Percentiles rank a stretch among this genome's conserved stretches.
Evolutionary conservation across 805 yeast species (phyloP).

Genomic region (Hermanozyma aechmeae): DNA sequence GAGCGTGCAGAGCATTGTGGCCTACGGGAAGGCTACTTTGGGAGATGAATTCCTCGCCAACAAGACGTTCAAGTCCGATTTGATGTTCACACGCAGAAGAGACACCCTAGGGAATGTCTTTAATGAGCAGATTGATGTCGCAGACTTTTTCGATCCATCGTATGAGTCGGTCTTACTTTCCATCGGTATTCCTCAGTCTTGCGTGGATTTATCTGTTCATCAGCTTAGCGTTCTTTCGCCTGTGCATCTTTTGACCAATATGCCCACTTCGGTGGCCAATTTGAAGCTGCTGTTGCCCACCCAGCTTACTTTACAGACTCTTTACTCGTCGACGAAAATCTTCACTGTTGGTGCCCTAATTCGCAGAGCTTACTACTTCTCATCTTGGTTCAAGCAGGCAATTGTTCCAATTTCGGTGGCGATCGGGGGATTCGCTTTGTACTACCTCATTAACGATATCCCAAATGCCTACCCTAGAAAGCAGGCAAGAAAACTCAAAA

Average conservation of each 20-base stretch:
- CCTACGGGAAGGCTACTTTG: conserved; percentile 53
- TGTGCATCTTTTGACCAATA: conserved; percentile 15
- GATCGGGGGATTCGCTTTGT: conserved; percentile 42
- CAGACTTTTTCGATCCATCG: conserved; percentile 78
- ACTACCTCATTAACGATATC: conserved; percentile 67
- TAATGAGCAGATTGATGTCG: conserved; percentile 47
- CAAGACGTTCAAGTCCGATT: conserved; percentile 55
- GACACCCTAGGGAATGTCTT: conserved; percentile 55
- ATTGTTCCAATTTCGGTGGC: conserved; percentile 45
- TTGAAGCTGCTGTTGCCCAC: conserved; percentile 24
- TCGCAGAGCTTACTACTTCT: conserved; percentile 26
- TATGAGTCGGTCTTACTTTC: conserved; percentile 46
- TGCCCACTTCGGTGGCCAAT: conserved; percentile 21
- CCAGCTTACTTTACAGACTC: conserved; percentile 31
- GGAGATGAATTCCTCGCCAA: conserved; percentile 55
- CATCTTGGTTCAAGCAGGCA: conserved; percentile 30
- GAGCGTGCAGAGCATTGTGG: conserved; percentile 54
- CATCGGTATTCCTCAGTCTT: conserved; percentile 30
- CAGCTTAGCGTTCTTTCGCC: conserved; percentile 28
- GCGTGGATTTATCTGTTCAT: conserved; percentile 15
- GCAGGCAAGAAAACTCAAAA: conserved; percentile 60
- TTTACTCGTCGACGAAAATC: conserved; percentile 30
- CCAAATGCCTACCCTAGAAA: conserved; percentile 87
- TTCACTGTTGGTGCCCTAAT: conserved; percentile 34
- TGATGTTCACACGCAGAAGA: conserved; percentile 74